Evolutionary conservation across 345 rosid genomes (phyloP), one percentile per base, ranked within the genome.

Genomic region (Melaleuca alternifolia): DNA sequence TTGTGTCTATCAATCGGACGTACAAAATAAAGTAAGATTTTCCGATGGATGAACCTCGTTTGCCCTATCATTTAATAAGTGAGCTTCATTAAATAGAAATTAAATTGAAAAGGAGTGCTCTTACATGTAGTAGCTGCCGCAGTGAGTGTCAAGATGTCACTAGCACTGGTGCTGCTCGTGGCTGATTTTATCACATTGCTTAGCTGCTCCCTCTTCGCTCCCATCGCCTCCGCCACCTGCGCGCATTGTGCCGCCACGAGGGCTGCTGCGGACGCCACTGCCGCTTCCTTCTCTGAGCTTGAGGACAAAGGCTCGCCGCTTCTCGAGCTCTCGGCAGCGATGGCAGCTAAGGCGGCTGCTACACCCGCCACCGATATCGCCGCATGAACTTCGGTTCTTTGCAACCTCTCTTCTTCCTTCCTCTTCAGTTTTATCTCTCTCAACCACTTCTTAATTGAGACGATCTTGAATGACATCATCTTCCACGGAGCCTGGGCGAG

Each of bases 41-140:
- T n/a, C 37, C 0, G 75, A 14, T 62, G 28, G 76, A 62, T 65
- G 77, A 65, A 65, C 77, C 10, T 7, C 30, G 7, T 15, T 15
- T 30, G 77, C 6, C 77, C 23, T 30, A 65, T 16, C 77, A 33
- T 30, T 15, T 7, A 65, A 65, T 1, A 65, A 65, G 77, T 44
- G 44, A 65, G 44, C 1, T 65, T 65, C 56, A 61, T 20, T 71
- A 50, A 71, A 28, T 13, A 46, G 81, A 12, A 48, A 71, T 30
- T 10, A 48, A 11, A 37, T 44, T 33, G 6, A 86, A 52, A 76
- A 16, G 51, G 24, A 51, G 85, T 16, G 5, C 85, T 41, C 89
- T 92, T 95, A 96, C 99, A 96, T 85, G 98, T 93, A 59, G 97
- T 89, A 23, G 99, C 98, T 28, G 98, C 95, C 88, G 97, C 98